These are phyloP conservation scores for Eremomyces bilateralis DNA, from an alignment of 495 filamentous ascomycete genomes.

Conservation along the genomic window DNA sequence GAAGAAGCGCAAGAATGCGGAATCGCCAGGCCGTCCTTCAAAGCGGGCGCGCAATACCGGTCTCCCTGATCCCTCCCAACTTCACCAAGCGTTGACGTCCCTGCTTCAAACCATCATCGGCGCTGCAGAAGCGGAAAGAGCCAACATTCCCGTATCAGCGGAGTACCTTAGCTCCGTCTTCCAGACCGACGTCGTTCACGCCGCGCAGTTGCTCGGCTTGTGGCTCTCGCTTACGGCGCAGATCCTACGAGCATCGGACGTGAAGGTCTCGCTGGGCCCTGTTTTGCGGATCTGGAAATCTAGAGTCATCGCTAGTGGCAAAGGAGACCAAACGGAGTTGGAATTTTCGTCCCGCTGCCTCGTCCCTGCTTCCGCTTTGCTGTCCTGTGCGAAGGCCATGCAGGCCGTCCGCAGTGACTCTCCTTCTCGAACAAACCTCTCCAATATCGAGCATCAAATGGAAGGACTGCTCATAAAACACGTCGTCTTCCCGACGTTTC, in stretches of 20 bases:
- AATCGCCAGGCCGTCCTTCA: slow-evolving; percentile 8
- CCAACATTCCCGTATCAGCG: slow-evolving; percentile 18
- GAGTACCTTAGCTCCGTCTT: slow-evolving; percentile 32
- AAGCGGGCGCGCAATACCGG: slow-evolving; percentile 7
- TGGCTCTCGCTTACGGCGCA: slow-evolving; percentile 7
- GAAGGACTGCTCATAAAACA: neutral
- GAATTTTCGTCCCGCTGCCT: too few species aligned
- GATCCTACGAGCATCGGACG: neutral
- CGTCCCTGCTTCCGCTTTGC: too few species aligned
- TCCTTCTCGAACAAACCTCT: neutral
- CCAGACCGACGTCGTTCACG: slow-evolving; percentile 24
- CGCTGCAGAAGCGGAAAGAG: slow-evolving; percentile 16
- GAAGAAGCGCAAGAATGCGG: too few species aligned
- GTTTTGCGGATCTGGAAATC: slow-evolving; percentile 6
- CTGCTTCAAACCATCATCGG: slow-evolving; percentile 16
- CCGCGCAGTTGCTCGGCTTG: slow-evolving; percentile 25
- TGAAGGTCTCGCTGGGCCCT: neutral
- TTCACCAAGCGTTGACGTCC: too few species aligned
- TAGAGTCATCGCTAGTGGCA: slow-evolving; percentile 32
- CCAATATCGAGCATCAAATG: neutral
- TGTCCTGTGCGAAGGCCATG: slow-evolving; percentile 2
- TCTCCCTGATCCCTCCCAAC: too few species aligned
- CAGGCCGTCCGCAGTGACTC: neutral
- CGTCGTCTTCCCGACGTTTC: slow-evolving; percentile 17
- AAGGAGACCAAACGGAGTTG: slow-evolving; percentile 31